phyloP scores from a whole-genome alignment of 202 grass and related monocot species.

The Hordeum pubiflorum region DNA sequence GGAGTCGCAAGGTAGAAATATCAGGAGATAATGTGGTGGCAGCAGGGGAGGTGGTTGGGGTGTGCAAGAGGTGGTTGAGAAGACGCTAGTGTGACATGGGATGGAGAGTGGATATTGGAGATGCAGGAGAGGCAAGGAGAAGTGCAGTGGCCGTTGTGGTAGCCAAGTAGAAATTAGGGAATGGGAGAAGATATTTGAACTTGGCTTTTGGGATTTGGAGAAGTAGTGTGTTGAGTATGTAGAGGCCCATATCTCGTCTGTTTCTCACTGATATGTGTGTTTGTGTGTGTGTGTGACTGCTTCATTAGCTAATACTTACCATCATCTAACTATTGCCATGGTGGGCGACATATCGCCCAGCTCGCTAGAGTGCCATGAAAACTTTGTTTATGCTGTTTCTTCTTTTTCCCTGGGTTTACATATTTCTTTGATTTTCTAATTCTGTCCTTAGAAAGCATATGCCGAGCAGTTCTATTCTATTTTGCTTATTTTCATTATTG shows the following conservation, averaged over 20 bases:
- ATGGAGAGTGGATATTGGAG: background rate
- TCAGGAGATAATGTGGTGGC: background rate
- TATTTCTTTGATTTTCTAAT: background rate
- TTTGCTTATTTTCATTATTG: conserved; percentile 19
- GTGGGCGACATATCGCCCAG: background rate
- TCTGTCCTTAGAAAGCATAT: background rate
- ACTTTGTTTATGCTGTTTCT: background rate
- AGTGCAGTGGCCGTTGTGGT: background rate
- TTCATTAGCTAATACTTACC: background rate
- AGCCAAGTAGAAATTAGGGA: background rate
- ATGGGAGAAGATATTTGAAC: background rate
- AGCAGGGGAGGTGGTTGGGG: background rate
- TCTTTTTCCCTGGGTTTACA: background rate
- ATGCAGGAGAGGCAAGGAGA: background rate
- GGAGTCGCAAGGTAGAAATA: background rate
- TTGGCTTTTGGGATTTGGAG: background rate
- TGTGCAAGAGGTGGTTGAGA: background rate
- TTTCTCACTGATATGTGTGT: background rate
- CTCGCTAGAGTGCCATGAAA: background rate
- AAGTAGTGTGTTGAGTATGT: background rate
- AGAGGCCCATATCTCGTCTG: background rate
- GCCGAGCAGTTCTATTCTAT: conserved; percentile 4
- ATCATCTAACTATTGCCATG: background rate
- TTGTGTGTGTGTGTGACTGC: background rate
- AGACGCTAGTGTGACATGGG: background rate